phyloP scores from a whole-genome alignment of 2,329 filamentous ascomycete genomes.

The Periconia sp. region DNA sequence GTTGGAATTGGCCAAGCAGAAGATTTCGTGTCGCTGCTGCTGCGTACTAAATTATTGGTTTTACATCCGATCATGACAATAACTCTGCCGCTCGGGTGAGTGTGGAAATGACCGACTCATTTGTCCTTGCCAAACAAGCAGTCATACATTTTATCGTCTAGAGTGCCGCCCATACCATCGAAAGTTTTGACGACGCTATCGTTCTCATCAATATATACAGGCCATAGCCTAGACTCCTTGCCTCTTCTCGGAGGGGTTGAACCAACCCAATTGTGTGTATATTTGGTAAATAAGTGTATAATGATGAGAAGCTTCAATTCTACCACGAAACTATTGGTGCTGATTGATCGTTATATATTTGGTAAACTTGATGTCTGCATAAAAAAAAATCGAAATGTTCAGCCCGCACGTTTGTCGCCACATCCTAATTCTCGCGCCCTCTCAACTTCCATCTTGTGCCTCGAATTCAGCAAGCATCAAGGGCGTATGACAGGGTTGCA shows the following conservation, averaged over 20 bases:
- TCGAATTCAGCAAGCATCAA: slow-evolving; percentile 17
- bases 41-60: background rate
- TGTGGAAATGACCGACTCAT: background rate
- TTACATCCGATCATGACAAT: background rate
- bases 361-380: slow-evolving; percentile 8
- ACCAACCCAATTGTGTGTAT: slow-evolving; percentile 2
- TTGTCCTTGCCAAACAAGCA: background rate
- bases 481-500: slow-evolving; percentile 23
- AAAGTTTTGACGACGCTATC: background rate
- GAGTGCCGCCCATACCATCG: background rate
- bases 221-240: background rate
- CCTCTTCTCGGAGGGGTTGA: background rate
- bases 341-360: too few relatives aligned
- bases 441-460: slow-evolving; percentile 1
- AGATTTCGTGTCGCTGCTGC: background rate
- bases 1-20: background rate
- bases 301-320: too few relatives aligned
- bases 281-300: slow-evolving; percentile 8
- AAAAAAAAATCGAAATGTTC: slow-evolving; percentile 1
- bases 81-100: background rate
- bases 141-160: background rate
- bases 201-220: background rate
- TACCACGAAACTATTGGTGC: too few relatives aligned
- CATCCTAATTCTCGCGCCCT: slow-evolving; percentile 2
- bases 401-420: background rate